Base-by-base conservation (phyloP, 768 basidiomycete species). In the Zangia roseola region DNA sequence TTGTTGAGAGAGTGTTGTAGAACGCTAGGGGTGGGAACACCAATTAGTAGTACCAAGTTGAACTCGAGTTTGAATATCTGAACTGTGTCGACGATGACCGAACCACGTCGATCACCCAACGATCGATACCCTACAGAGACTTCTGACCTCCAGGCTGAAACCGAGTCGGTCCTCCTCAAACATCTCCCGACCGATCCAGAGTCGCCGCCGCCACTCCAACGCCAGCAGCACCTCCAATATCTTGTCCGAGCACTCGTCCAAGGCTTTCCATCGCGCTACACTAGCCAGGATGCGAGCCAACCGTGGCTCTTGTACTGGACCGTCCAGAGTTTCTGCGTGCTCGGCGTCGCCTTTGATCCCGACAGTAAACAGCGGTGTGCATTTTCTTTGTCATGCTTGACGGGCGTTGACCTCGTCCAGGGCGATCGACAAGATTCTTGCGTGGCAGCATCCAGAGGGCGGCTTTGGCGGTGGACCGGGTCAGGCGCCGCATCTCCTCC, bases 271-370 rank as follows among this genome's bases (percentile, higher is more conserved):
- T 72, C 76, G 10, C 75, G 84, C 47, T 98, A 91, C 64, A 77
- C 74, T 17, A 84, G 83, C 39, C 88, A 97, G 59, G 97, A 98
- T 64, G 94, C 95, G 0, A 94, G 91, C 56, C 86, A 95, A 59
- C 89, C 97, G 0, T 98, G 97, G 97, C 72, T 97, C 24, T 65
- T 97, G 50, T 97, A 90, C 70, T 98, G 97, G 94, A 85, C 84
- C 0, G 63, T 94, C 10, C 94, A 99, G 58, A 76, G 85, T 13
- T 87, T 97, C 59, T 86, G 88, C 57, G 63, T 83, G 3, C 63
- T 95, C 37, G 90, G 92, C 42, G 84, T 91, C 7, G 84, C 73
- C 2, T 59, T 95, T 42, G 93, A 94, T 73, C 83, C 84, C 2
- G 76, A 71, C 17, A 92, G 81, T 59, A 88, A 84, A 64, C 82